Evolutionary conservation across 2,329 filamentous ascomycete species (phyloP).

Genomic region (Aspergillus pseudoterreus): DNA sequence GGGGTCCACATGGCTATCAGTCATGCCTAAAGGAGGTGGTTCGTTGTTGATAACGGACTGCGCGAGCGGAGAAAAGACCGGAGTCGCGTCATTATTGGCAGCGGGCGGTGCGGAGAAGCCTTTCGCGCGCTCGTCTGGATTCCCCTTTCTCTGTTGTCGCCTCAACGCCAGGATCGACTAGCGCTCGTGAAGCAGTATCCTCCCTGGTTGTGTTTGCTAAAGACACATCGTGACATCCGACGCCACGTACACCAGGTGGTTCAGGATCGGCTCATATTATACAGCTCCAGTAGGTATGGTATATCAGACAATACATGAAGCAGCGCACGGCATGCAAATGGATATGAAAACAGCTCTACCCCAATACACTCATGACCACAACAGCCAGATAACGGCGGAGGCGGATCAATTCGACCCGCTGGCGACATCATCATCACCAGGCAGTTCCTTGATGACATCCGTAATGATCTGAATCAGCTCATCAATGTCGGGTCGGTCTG

Average conservation of each 20-base stretch:
- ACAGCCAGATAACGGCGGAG: background rate
- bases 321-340: too few relatives aligned
- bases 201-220: too few relatives aligned
- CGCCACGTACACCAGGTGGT: too few relatives aligned
- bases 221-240: too few relatives aligned
- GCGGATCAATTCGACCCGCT: constrained; percentile 19
- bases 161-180: background rate
- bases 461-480: constrained; percentile 79
- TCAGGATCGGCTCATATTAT: background rate
- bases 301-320: background rate
- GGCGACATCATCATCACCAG: constrained; percentile 54
- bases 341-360: too few relatives aligned
- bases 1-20: background rate
- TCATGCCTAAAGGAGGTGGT: too few relatives aligned
- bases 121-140: background rate
- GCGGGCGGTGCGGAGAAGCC: background rate
- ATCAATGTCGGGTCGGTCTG: constrained; percentile 80
- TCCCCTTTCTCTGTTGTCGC: background rate
- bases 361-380: background rate
- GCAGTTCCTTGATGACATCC: constrained; percentile 63
- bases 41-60: background rate
- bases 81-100: background rate
- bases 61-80: background rate
- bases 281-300: background rate
- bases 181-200: background rate